A percentile compares a stretch with the other conserved stretches of the same genome.
These are phyloP conservation scores for Ceratobasidium papillatum DNA, from an alignment of 1,284 basidiomycete species.

Conservation along the genomic window DNA sequence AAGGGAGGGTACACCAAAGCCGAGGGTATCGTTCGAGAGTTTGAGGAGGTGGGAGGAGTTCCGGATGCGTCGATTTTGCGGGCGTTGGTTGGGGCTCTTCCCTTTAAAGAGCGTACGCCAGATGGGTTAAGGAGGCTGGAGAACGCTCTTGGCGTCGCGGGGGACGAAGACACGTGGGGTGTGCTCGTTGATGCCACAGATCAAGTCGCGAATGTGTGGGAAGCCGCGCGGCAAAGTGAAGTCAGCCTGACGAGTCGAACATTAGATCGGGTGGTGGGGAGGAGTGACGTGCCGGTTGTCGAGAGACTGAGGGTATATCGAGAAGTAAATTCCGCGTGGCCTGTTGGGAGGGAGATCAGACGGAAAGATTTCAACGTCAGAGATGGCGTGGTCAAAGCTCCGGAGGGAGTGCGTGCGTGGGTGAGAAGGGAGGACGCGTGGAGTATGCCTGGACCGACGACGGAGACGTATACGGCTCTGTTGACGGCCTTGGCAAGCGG, in stretches of 20 bases:
- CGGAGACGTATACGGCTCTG: conserved; percentile 19
- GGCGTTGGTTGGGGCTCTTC: conserved; percentile 9
- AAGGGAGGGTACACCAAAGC: not conserved
- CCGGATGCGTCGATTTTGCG: conserved; percentile 19
- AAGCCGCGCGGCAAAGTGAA: conserved; percentile 21
- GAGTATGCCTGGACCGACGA: conserved; percentile 32
- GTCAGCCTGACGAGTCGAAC: conserved; percentile 21
- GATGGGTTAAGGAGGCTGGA: conserved; percentile 13
- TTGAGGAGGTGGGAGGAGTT: conserved; percentile 14
- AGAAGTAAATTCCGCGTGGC: conserved; percentile 9
- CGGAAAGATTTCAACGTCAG: not conserved
- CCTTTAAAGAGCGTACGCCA: not conserved
- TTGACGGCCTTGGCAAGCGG: conserved; percentile 8
- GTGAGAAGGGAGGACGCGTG: conserved; percentile 32
- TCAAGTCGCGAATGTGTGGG: conserved; percentile 15
- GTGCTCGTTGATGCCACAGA: conserved; percentile 18
- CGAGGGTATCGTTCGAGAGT: not conserved
- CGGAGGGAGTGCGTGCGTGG: conserved; percentile 8
- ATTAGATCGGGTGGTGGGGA: conserved; percentile 18
- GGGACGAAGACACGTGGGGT: conserved; percentile 26
- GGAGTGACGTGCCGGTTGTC: conserved; percentile 10
- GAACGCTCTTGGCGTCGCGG: conserved; percentile 1
- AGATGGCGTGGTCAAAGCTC: not conserved
- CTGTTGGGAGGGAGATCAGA: not conserved
- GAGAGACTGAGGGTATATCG: conserved; percentile 23